These are phyloP conservation scores for Athelia psychrophila DNA, from an alignment of 1,284 basidiomycete species.

Conservation along the genomic window DNA sequence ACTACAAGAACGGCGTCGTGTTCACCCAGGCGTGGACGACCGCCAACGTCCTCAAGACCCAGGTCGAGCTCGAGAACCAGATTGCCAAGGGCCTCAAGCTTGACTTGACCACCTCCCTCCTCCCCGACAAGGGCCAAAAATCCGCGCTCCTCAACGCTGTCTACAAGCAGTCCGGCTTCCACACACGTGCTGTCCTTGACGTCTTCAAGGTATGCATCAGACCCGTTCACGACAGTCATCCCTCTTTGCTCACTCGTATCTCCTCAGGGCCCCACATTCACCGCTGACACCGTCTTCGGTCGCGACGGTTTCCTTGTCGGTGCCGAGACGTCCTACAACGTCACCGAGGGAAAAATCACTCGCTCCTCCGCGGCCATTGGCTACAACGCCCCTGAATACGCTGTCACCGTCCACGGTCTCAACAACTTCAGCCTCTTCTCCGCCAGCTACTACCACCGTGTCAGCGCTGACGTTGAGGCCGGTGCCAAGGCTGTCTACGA, in stretches of 20 bases:
- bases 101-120: conserved; percentile 83
- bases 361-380: conserved; percentile 93
- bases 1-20: conserved; percentile 87
- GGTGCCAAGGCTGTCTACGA: conserved; percentile 98
- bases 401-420: conserved; percentile 92
- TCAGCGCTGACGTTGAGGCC: conserved; percentile 93
- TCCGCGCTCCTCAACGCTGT: conserved; percentile 78
- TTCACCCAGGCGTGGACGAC: conserved; percentile 97
- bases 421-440: conserved; percentile 94
- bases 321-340: conserved; percentile 96
- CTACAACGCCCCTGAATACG: conserved; percentile 96
- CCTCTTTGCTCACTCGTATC: conserved; percentile 2
- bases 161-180: conserved; percentile 97
- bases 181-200: conserved; percentile 91
- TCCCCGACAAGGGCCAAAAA: conserved; percentile 86
- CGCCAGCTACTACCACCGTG: conserved; percentile 99
- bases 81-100: conserved; percentile 98
- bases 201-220: conserved; percentile 80
- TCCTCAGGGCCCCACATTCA: conserved; percentile 89
- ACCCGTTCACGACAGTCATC: conserved; percentile 7
- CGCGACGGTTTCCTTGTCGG: conserved; percentile 98
- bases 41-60: conserved; percentile 86
- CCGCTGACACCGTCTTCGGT: conserved; percentile 92
- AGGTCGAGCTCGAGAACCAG: conserved; percentile 97
- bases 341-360: conserved; percentile 89